phyloP scores from a whole-genome alignment of 2,329 filamentous ascomycete species.

The Clonostachys sp. region DNA sequence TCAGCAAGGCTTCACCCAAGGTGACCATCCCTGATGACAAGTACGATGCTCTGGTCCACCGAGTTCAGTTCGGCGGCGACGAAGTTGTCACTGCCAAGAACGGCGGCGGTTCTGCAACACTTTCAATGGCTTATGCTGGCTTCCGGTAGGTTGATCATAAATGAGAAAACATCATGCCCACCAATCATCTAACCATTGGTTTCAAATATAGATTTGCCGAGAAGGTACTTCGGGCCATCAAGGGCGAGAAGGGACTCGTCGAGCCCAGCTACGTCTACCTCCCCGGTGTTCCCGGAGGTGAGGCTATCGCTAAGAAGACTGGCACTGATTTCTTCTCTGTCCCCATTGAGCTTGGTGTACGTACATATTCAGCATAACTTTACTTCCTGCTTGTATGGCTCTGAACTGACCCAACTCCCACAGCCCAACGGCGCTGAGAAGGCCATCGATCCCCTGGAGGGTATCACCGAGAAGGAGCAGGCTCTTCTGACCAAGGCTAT shows the following conservation, averaged over 20 bases:
- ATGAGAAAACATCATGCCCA: conserved; percentile 4
- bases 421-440: conserved; percentile 83
- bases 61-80: conserved; percentile 97
- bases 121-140: conserved; percentile 94
- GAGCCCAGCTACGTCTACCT: conserved; percentile 97
- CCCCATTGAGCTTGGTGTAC: conserved; percentile 90
- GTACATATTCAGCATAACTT: conserved; percentile 24
- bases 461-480: conserved; percentile 84
- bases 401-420: conserved; percentile 15
- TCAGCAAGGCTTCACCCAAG: conserved; percentile 81
- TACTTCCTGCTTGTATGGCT: neutral
- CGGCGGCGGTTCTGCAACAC: conserved; percentile 81
- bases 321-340: conserved; percentile 94
- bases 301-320: conserved; percentile 77
- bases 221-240: conserved; percentile 82
- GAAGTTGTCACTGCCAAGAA: conserved; percentile 96
- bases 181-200: neutral
- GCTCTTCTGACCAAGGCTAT: conserved; percentile 72
- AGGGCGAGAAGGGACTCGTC: conserved; percentile 87
- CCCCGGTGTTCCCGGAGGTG: conserved; percentile 81
- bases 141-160: conserved; percentile 61
- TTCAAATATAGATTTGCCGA: conserved; percentile 63
- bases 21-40: conserved; percentile 84
- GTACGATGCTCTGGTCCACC: conserved; percentile 85
- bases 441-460: conserved; percentile 72